phyloP scores from a whole-genome alignment of 2,329 filamentous ascomycete species.

The Aspergillus thermomutatus region DNA sequence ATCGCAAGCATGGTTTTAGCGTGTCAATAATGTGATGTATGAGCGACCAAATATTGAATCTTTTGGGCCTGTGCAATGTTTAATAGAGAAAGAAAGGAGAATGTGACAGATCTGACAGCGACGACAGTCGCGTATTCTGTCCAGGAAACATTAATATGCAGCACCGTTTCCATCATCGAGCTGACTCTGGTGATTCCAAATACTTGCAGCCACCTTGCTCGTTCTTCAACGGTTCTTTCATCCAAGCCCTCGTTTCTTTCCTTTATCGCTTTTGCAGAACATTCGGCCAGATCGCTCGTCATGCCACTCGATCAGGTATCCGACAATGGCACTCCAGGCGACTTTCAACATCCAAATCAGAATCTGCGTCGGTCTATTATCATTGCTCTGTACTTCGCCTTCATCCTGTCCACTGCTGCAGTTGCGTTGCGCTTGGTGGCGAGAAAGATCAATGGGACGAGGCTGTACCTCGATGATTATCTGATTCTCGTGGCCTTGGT shows the following conservation, averaged over 20 bases:
- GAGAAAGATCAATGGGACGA: constrained; percentile 21
- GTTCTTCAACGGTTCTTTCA: constrained; percentile 3
- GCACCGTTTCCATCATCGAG: not conserved
- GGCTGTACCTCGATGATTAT: constrained; percentile 28
- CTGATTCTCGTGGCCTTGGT: constrained; percentile 29
- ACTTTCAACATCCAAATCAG: constrained; percentile 26
- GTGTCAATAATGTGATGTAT: not conserved
- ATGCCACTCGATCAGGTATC: constrained; percentile 18
- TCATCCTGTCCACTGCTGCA: constrained; percentile 22
- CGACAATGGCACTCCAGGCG: constrained; percentile 12
- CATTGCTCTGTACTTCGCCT: constrained; percentile 25
- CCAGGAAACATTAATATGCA: not conserved
- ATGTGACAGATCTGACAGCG: not conserved
- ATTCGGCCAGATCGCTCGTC: constrained; percentile 1
- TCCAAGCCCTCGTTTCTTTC: constrained; percentile 5
- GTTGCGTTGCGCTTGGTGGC: constrained; percentile 25
- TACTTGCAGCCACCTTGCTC: constrained; percentile 14
- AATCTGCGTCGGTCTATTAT: constrained; percentile 19
- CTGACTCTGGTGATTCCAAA: constrained; percentile 22
- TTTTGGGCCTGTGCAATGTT: not conserved
- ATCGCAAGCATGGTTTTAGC: not conserved
- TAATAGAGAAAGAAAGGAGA: not conserved
- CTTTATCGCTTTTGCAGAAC: constrained; percentile 1
- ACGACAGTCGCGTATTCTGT: not conserved
- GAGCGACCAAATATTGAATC: not conserved